phyloP scores from a whole-genome alignment of 2,329 filamentous ascomycete genomes.

The Pezicula rhizophila region DNA sequence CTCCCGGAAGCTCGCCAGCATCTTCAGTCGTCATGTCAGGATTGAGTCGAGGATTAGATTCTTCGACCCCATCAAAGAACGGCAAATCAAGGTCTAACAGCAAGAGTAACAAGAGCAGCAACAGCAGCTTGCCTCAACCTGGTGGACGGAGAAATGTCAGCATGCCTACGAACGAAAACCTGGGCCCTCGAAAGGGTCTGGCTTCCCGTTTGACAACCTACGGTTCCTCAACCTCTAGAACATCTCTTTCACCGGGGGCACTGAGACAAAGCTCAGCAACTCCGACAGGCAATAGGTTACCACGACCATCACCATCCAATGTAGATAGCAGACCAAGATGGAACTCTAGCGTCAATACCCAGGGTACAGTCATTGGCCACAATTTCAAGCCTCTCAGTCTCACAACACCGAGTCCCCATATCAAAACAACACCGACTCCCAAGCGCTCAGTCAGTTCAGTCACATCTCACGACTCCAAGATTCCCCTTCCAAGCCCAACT shows the following conservation, averaged over 20 bases:
- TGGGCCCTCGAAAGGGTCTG: conserved; percentile 31
- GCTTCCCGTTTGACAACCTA: conserved; percentile 30
- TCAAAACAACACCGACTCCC: conserved; percentile 16
- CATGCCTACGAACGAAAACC: conserved; percentile 33
- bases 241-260: conserved; percentile 29
- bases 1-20: conserved; percentile 56
- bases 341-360: conserved; percentile 62
- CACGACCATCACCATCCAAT: conserved; percentile 40
- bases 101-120: conserved; percentile 10
- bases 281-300: conserved; percentile 37
- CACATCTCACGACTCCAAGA: conserved; percentile 21
- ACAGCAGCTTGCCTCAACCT: conserved; percentile 35
- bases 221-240: conserved; percentile 34
- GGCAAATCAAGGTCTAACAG: conserved; percentile 24
- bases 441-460: conserved; percentile 16
- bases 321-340: conserved; percentile 61
- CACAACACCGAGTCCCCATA: conserved; percentile 33
- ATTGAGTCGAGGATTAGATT: conserved; percentile 34
- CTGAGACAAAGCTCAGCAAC: conserved; percentile 41
- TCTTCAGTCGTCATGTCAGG: conserved; percentile 56
- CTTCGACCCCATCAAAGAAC: conserved; percentile 23
- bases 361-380: conserved; percentile 59
- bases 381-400: conserved; percentile 58
- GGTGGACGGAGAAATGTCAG: conserved; percentile 36
- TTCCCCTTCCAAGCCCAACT: conserved; percentile 25